Conservation (phyloP, 2,329 filamentous ascomycete genomes). For the Penicillium olsonii region DNA sequence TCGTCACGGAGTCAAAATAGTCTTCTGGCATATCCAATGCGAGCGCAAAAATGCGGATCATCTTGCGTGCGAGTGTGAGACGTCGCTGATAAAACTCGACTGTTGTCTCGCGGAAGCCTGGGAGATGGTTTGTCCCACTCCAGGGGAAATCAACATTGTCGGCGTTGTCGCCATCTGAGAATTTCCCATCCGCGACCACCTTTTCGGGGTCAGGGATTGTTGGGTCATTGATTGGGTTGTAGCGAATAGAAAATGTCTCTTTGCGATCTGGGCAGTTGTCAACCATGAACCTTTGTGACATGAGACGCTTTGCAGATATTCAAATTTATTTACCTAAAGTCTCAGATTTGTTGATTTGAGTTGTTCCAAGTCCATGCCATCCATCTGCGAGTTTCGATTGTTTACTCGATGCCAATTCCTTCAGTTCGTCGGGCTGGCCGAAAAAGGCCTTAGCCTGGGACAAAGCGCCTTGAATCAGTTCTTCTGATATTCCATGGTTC, state of each 20-base stretch:
- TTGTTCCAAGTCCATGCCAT: slow-evolving; percentile 38
- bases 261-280: slow-evolving; percentile 46
- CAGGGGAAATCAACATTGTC: slow-evolving; percentile 56
- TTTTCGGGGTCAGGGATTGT: slow-evolving; percentile 41
- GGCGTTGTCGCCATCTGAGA: slow-evolving; percentile 46
- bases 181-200: slow-evolving; percentile 48
- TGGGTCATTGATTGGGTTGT: slow-evolving; percentile 57
- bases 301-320: background rate
- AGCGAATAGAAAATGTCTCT: slow-evolving; percentile 56
- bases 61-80: slow-evolving; percentile 52
- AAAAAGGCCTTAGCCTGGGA: slow-evolving; percentile 46
- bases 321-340: slow-evolving; percentile 30
- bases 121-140: slow-evolving; percentile 52
- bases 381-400: slow-evolving; percentile 52
- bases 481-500: slow-evolving; percentile 50
- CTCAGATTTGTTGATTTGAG: slow-evolving; percentile 34
- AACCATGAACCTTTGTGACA: slow-evolving; percentile 14
- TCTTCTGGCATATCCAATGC: slow-evolving; percentile 56
- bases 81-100: slow-evolving; percentile 24
- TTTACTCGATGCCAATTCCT: slow-evolving; percentile 38
- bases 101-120: slow-evolving; percentile 27
- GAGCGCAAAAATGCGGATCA: slow-evolving; percentile 58
- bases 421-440: slow-evolving; percentile 47
- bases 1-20: slow-evolving; percentile 58
- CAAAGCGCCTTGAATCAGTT: slow-evolving; percentile 21